A percentile compares a stretch with the other conserved stretches of the same genome.
Conservation (phyloP, 331 rosid genomes). For the Malus hybrid region DNA sequence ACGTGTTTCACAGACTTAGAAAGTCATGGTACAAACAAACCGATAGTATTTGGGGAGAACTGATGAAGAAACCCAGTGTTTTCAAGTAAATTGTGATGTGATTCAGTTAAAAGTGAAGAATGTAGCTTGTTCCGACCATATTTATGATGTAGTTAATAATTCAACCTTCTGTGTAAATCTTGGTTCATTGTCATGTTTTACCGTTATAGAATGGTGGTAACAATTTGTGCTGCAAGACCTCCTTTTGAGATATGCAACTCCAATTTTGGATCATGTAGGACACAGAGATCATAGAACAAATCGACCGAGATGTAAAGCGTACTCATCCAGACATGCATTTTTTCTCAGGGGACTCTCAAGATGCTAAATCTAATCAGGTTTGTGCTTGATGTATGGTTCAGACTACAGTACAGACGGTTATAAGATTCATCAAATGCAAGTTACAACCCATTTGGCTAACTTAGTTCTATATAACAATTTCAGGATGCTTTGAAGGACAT, state of each 20-base stretch:
- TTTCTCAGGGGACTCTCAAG: constrained; percentile 79
- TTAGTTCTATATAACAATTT: constrained; percentile 17
- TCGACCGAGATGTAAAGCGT: constrained; percentile 94
- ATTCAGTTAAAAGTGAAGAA: neutral
- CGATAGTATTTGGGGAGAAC: no score
- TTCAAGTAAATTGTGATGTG: no score
- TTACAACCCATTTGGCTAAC: neutral
- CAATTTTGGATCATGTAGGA: constrained; percentile 50
- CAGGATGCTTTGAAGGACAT: constrained; percentile 87
- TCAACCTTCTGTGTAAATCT: neutral
- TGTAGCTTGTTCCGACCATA: neutral
- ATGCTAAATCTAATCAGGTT: constrained; percentile 90
- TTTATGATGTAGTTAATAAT: neutral
- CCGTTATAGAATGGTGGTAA: neutral
- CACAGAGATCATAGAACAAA: constrained; percentile 92
- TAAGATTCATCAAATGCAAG: neutral
- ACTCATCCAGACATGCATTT: constrained; percentile 98
- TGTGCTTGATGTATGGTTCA: constrained; percentile 7
- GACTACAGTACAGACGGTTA: constrained; percentile 3
- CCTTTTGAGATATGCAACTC: constrained; percentile 12
- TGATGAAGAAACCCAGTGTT: no score
- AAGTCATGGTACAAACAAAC: no score
- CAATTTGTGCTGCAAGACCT: neutral
- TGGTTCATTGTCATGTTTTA: neutral
- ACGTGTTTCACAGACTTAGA: no score